Percentiles rank a stretch among this genome's conserved stretches.
phyloP scores from a whole-genome alignment of 129 eudicot species.

The Escallonia rubra region DNA sequence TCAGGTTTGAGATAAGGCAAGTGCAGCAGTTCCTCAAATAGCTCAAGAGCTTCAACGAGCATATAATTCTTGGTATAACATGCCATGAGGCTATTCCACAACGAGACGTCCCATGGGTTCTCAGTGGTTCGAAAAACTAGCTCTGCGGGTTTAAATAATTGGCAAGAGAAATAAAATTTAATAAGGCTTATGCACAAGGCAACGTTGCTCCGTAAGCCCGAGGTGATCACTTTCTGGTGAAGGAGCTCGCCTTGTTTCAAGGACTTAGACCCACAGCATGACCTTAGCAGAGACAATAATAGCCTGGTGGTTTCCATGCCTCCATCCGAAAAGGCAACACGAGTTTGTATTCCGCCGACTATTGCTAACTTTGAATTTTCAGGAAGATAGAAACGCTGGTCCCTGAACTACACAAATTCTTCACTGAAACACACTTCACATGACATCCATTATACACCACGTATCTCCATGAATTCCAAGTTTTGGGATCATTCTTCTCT shows the following conservation, averaged over 20 bases:
- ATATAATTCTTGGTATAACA: neutral
- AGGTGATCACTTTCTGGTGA: neutral
- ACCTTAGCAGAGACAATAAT: neutral
- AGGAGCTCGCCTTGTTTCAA: neutral
- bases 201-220: neutral
- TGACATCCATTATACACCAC: no score
- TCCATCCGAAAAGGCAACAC: neutral
- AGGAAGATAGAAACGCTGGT: no score
- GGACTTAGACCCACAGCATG: neutral
- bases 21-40: neutral
- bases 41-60: neutral
- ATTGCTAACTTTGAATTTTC: no score
- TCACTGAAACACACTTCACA: no score
- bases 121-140: neutral
- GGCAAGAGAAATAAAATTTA: neutral
- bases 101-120: neutral
- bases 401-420: no score
- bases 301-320: neutral
- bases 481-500: no score
- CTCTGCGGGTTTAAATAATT: neutral
- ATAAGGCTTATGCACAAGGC: slow-evolving; percentile 1
- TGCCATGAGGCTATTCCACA: slow-evolving; percentile 2
- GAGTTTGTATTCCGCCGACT: no score
- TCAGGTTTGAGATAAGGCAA: neutral
- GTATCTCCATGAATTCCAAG: no score